Evolutionary conservation across 2,329 filamentous ascomycete genomes (phyloP).

Genomic region (Bipolaris cookei): DNA sequence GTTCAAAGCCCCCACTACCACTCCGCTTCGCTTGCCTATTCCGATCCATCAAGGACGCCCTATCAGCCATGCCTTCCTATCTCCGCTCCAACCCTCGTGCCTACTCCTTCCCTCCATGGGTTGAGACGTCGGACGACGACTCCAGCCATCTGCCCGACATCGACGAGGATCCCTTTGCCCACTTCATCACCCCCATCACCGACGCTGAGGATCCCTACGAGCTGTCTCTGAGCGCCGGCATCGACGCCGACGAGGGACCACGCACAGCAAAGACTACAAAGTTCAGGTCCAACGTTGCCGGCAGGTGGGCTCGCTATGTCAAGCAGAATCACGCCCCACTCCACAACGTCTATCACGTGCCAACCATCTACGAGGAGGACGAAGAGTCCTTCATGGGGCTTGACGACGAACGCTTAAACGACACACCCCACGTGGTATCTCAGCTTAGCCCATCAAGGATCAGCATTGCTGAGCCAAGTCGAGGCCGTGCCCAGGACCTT

Average conservation of each 20-base stretch:
- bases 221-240: conserved; percentile 49
- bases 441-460: conserved; percentile 40
- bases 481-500: conserved; percentile 48
- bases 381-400: conserved; percentile 49
- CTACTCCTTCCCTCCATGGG: conserved; percentile 46
- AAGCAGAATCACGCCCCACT: conserved; percentile 43
- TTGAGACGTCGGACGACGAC: conserved; percentile 35
- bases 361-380: conserved; percentile 39
- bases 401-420: conserved; percentile 44
- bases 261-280: conserved; percentile 44
- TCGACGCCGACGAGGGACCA: conserved; percentile 40
- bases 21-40: conserved; percentile 30
- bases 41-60: conserved; percentile 31
- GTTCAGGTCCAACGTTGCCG: conserved; percentile 48
- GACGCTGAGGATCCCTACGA: conserved; percentile 52
- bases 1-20: conserved; percentile 31
- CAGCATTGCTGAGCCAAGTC: conserved; percentile 41
- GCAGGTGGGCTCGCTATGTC: conserved; percentile 52
- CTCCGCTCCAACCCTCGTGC: conserved; percentile 37
- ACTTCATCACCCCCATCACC: conserved; percentile 52
- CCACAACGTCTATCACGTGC: conserved; percentile 42
- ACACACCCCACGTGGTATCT: conserved; percentile 36
- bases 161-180: conserved; percentile 53
- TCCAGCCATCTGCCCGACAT: conserved; percentile 46
- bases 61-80: conserved; percentile 46